Evolutionary conservation across 371 early-diverging fungal species (phyloP), one percentile per base, ranked within the genome.

Genomic region (Dichotomocladium elegans): DNA sequence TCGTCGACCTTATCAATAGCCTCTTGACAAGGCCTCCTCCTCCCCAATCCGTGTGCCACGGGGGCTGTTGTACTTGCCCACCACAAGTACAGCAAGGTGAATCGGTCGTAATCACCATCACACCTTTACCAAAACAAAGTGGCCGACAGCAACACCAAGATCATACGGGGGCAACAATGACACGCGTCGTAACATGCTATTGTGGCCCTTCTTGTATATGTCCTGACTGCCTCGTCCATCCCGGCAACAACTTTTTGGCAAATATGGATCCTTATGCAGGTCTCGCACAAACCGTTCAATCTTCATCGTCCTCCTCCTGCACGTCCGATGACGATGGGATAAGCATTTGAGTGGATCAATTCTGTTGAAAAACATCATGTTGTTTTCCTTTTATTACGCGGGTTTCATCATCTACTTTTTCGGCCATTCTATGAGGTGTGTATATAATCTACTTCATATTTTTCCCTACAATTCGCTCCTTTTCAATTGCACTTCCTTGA

Each of bases 61-160:
- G 37, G 5, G 37, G 37, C n/a, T 37, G 68, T 27, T 66, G 68
- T 40, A 33, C 64, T 58, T 55, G 58, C 47, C 4, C 65, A 57
- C 37, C 37, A 29, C 21, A 42, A 5, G 57, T 9, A 37, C 21
- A 21, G 37, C 37, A 48, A 35, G 31, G 49, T 25, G 75, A 74
- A 56, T 71, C 71, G 0, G 75, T 74, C 5, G 66, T 71, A 30
- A 71, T 74, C 40, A 74, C 71, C 11, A 74, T 74, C 28, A 70
- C 75, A 5, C 75, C 75, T 12, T 52, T 72, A 14, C 33, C 41
- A 30, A 56, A 57, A 56, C 57, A 43, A 50, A 42, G 43, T 25
- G n/a, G 41, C 43, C 33, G 37, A 35, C 34, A 31, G 33, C 44
- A 42, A 24, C n/a, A n/a, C n/a, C 46, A 46, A 46, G 28, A 46